Base-by-base conservation (phyloP, 768 basidiomycete genomes). In the Kwoniella bestiolae region DNA sequence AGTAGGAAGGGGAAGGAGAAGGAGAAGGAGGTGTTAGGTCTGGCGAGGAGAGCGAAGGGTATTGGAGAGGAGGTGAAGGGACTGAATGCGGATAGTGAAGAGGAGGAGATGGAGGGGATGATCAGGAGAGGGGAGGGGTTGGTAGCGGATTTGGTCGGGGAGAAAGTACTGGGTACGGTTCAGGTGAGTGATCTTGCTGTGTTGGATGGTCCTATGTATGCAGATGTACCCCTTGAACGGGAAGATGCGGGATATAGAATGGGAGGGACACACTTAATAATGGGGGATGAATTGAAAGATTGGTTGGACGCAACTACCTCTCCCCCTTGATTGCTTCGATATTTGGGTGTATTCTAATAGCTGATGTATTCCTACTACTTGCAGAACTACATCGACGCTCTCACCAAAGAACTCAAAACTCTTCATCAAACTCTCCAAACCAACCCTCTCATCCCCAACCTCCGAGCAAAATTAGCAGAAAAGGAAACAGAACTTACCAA, bases 41-140 rank as follows among this genome's bases (percentile, higher is more conserved):
- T 72, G 14, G 75, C 75, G 21, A 68, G 71, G 41, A 31, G 72
- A n/a, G 75, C 75, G 2, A 76, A 60, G 32, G 61, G 55, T 3
- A 18, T 76, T 11, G 49, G 44, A 3, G 68, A 68, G 31, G 72
- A 69, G 26, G 67, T 61, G 11, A 65, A 64, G 29, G 45, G 45
- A 9, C 25, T 71, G 25, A 55, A 46, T 34, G 60, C 51, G 2
- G 66, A 65, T 21, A 67, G 67, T n/a, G 32, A 44, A n/a, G 61
- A 63, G 11, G 63, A 61, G 25, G 65, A 73, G 23, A 60, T 73
- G 25, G 50, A 65, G 14, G 67, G 49, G 2, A 55, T 72, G 60
- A 18, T 70, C 55, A 59, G 35, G 23, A 32, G 68, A 32, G 66
- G 65, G 3, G 61, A 67, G 29, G 56, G 57, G 28, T 57, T 76